Evolutionary conservation across 1,284 basidiomycete species (phyloP), one percentile per base, ranked within the genome.

Genomic region (Pisolithus thermaeus): DNA sequence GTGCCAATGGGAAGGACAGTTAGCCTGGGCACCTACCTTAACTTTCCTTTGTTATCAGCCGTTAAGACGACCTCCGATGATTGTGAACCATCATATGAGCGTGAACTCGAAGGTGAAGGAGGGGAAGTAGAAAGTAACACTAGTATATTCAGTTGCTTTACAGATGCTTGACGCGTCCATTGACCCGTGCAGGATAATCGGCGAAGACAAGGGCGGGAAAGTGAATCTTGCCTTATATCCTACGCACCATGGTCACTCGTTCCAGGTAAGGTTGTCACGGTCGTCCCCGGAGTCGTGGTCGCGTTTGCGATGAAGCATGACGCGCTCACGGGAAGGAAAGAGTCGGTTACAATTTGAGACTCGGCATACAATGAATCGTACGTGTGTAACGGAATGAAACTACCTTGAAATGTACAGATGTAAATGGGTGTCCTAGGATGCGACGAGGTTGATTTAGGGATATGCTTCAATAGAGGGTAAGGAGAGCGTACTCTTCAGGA

Each of bases 51-150:
- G 6, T 7, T 4, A 27, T 27, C 25, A 27, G 25, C 4, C 25
- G 7, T 27, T 27, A 5, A 4, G 25, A 27, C 25, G 7, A 27
- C 25, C 25, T 1, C 6, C 25, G 7, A 5, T 27, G 25, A 27
- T 6, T 27, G 25, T 7, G 76, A 95, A 93, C 67, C 87, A 90
- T 61, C 90, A 92, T 75, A 98, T 95, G 73, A 89, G 85, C 62
- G 72, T 79, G 72, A 84, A 91, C n/a, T n/a, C n/a, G n/a, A 77
- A 74, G 85, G 52, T 27, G 25, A 27, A 27, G 25, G 25, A 27
- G 80, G 79, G 18, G 51, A 97, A 97, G 72, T 86, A 92, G 94
- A 25, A 86, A 82, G 62, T 94, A 93, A 28, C 7, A 25, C 23
- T 97, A 97, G 61, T 93, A 95, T 20, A 20, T 20, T 62, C 81